Evolutionary conservation across 176 grass and related monocot genomes (phyloP).

Genomic region (Paspalum notatum): DNA sequence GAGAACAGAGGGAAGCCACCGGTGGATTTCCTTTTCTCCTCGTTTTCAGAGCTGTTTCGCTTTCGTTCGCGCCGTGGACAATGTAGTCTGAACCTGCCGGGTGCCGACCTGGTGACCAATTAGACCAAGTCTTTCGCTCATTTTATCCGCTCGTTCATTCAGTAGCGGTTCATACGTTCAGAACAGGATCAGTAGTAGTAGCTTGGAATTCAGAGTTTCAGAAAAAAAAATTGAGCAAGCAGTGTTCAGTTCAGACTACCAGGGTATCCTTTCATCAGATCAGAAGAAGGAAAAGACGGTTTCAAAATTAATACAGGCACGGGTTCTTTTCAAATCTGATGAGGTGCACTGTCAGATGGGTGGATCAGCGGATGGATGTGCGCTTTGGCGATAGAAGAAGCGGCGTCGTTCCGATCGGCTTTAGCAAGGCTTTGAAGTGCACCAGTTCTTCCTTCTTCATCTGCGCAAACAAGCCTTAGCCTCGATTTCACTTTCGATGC

Average conservation of each 20-base stretch:
- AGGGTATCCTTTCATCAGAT: too few species aligned
- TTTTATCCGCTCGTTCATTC: background rate
- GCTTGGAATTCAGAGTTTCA: background rate
- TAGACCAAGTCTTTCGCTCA: background rate
- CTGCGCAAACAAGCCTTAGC: background rate
- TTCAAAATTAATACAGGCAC: too few species aligned
- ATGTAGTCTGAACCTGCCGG: background rate
- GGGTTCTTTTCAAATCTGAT: too few species aligned
- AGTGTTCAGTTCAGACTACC: background rate
- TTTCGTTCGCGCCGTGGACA: background rate
- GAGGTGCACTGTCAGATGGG: too few species aligned
- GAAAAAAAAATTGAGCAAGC: background rate
- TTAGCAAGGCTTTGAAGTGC: too few species aligned
- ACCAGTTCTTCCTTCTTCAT: background rate
- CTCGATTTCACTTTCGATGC: too few species aligned
- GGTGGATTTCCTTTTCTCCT: constrained; percentile 14
- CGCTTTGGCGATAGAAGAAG: background rate
- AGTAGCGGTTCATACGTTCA: background rate
- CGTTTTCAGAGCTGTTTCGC: background rate
- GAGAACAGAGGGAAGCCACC: background rate
- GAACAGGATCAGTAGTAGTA: background rate
- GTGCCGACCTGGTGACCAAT: too few species aligned
- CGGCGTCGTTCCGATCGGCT: background rate
- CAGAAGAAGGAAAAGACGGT: too few species aligned
- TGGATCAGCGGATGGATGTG: background rate